Base-by-base conservation (phyloP, 352 stramenopile species). In the Peronospora farinosa region DNA sequence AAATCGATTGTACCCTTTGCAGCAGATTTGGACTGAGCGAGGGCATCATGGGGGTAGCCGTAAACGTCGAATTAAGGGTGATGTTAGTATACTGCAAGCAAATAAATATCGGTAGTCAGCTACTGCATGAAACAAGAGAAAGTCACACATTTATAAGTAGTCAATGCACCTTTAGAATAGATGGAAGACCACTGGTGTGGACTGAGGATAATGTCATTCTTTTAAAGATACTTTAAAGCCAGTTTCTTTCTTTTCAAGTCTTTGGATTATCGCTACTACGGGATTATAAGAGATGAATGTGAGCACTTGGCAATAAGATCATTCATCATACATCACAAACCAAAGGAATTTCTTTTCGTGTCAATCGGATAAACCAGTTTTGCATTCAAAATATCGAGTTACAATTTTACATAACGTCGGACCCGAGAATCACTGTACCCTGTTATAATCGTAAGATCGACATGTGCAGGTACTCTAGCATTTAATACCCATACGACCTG, bases 1-100 rank as follows among this genome's bases (percentile, higher is more conserved):
- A 6, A 11, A 17, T 8, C 17, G 9, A 42, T 17, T n/a, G 6
- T 32, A 85, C 76, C 51, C 73, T 54, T 44, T 82, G 55, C 41
- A 85, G 63, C 38, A 88, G 50, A 53, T 85, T 83, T 51, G 84
- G 69, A 54, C 74, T 78, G 13, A 83, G 57, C 12, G 69, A 61
- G 5, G 64, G 57, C 15, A 77, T 52, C 19, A 63, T 57, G 3
- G 67, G 69, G 12, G 72, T 48, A 10, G 67, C 58, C 28, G 77
- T 70, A 19, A 84, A 68, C 23, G 60, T 61, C 33, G 55, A 63
- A 62, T 88, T 87, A n/a, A 87, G 47, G 15, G 39, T 60, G 38
- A 87, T 74, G 16, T 65, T 60, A 1, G 71, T 78, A 54, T 78
- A 66, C 73, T 86, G 48, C 40, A 57, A 21, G 19, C 7, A 21